Conservation (phyloP, 495 filamentous ascomycete genomes). For the Massariosphaeria phaeospora region DNA sequence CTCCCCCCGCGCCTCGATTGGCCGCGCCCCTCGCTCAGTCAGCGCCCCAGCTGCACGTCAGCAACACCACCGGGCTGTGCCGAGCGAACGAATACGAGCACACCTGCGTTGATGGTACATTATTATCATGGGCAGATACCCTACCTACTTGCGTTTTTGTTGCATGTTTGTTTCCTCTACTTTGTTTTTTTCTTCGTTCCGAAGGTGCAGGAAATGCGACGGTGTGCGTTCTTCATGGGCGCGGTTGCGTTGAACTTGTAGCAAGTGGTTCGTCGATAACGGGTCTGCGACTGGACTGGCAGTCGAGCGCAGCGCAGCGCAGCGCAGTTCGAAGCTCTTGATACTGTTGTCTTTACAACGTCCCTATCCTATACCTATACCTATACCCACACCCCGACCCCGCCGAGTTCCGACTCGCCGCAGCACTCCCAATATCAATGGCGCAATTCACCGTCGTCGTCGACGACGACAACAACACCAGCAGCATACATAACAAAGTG, state of each 20-base stretch:
- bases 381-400: background rate
- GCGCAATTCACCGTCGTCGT: background rate
- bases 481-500: background rate
- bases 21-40: slow-evolving; percentile 8
- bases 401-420: background rate
- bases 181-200: background rate
- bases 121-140: no score
- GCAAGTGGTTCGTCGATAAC: no score
- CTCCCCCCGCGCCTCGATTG: no score
- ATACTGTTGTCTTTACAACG: no score
- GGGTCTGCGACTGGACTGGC: no score
- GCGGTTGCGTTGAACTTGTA: no score
- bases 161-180: background rate
- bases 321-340: no score
- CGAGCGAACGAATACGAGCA: no score
- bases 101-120: no score
- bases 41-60: slow-evolving; percentile 9
- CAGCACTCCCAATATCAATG: background rate
- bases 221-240: no score
- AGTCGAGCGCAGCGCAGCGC: no score
- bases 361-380: background rate
- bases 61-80: background rate
- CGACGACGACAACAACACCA: background rate
- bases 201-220: no score
- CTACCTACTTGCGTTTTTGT: background rate